A percentile compares a stretch with the other conserved stretches of the same genome.
Conservation (phyloP, 345 rosid genomes). For the Eutrema heterophyllum region DNA sequence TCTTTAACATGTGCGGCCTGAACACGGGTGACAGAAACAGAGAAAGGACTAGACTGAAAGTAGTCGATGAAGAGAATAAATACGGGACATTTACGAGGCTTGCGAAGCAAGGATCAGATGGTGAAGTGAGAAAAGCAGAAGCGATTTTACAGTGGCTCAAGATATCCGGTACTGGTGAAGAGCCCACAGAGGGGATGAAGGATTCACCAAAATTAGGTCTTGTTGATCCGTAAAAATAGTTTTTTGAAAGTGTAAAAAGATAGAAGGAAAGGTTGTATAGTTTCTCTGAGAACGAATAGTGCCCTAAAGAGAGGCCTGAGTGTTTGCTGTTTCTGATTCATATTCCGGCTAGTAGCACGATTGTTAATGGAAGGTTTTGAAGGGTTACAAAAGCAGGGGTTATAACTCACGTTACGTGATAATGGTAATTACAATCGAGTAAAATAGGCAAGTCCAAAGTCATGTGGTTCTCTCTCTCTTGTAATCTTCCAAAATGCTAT, state of each 20-base stretch:
- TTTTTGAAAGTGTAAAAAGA: not conserved
- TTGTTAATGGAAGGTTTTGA: too few species aligned
- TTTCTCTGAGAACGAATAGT: not conserved
- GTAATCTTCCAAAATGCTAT: not conserved
- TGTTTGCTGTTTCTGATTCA: too few species aligned
- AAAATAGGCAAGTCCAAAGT: too few species aligned
- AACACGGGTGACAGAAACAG: constrained; percentile 8
- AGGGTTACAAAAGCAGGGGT: too few species aligned
- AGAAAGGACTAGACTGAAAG: constrained; percentile 17
- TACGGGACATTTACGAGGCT: constrained; percentile 41
- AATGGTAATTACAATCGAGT: too few species aligned
- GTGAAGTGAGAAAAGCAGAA: constrained; percentile 55
- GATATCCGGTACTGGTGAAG: constrained; percentile 20
- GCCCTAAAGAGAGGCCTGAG: not conserved
- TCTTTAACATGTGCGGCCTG: constrained; percentile 31
- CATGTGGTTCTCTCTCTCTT: not conserved
- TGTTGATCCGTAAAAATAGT: not conserved
- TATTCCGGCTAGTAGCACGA: too few species aligned
- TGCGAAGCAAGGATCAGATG: constrained; percentile 35
- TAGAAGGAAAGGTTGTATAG: not conserved
- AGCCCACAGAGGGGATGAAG: constrained; percentile 19
- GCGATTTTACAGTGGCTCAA: constrained; percentile 37
- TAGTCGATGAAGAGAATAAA: constrained; percentile 37
- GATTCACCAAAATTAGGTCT: not conserved
- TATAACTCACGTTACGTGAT: too few species aligned